Conservation (phyloP, 2,329 filamentous ascomycete species). For the Exophiala sideris region DNA sequence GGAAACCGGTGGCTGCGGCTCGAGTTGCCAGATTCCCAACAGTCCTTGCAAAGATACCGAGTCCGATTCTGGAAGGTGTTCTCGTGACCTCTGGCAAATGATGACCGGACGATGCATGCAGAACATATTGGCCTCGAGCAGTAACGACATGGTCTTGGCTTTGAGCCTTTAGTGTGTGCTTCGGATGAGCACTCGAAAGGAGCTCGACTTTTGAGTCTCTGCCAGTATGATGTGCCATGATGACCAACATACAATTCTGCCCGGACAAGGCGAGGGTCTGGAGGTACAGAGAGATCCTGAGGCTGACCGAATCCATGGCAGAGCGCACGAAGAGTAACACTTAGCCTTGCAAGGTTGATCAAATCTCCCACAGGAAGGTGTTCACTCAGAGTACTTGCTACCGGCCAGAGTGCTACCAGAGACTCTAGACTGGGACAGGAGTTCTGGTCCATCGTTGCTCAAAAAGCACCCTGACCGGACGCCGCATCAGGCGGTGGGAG, state of each 20-base stretch:
- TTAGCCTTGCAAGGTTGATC: slow-evolving; percentile 30
- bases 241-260: slow-evolving; percentile 29
- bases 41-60: slow-evolving; percentile 31
- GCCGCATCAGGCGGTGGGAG: not conserved
- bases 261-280: slow-evolving; percentile 6
- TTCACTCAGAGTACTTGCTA: slow-evolving; percentile 27
- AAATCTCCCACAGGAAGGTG: slow-evolving; percentile 31
- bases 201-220: slow-evolving; percentile 28
- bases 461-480: not conserved
- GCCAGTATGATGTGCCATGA: slow-evolving; percentile 33
- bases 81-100: slow-evolving; percentile 28
- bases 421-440: slow-evolving; percentile 22
- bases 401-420: slow-evolving; percentile 31
- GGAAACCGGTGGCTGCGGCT: slow-evolving; percentile 28
- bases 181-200: slow-evolving; percentile 29
- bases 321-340: slow-evolving; percentile 27
- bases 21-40: slow-evolving; percentile 31
- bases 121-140: slow-evolving; percentile 34
- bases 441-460: not conserved
- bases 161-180: slow-evolving; percentile 28
- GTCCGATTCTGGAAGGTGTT: slow-evolving; percentile 33
- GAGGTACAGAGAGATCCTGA: not conserved
- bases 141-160: slow-evolving; percentile 28
- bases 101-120: slow-evolving; percentile 32
- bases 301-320: slow-evolving; percentile 32